A percentile compares a stretch with the other conserved stretches of the same genome.
These are phyloP conservation scores for Apiospora pterosperma DNA, from an alignment of 2,329 filamentous ascomycete genomes.

Conservation along the genomic window DNA sequence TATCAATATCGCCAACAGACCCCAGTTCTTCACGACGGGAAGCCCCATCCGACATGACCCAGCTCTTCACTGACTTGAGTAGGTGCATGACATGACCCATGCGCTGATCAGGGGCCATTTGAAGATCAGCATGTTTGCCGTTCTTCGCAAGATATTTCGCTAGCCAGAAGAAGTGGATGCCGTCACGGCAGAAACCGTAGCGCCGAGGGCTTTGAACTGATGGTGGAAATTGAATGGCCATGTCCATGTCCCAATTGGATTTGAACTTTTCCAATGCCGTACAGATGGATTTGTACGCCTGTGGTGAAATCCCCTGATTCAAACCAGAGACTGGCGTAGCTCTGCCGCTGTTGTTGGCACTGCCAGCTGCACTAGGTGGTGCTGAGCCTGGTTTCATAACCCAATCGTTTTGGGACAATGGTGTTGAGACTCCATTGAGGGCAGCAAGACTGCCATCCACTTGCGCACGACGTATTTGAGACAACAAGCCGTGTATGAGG, in stretches of 20 bases:
- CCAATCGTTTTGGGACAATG: conserved; percentile 58
- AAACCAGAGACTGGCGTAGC: conserved; percentile 41
- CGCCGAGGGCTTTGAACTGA: conserved; percentile 51
- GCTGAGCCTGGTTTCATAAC: conserved; percentile 40
- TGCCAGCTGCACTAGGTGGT: conserved; percentile 35
- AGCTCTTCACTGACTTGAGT: conserved; percentile 56
- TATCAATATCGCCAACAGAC: conserved; percentile 65
- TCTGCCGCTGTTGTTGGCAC: conserved; percentile 42
- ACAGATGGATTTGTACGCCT: conserved; percentile 44
- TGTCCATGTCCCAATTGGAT: conserved; percentile 66
- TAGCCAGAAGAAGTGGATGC: conserved; percentile 71
- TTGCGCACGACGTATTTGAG: conserved; percentile 50
- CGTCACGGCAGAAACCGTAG: conserved; percentile 68
- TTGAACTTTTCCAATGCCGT: conserved; percentile 71
- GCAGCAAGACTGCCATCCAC: conserved; percentile 35
- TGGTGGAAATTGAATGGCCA: conserved; percentile 63
- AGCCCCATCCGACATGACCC: conserved; percentile 61
- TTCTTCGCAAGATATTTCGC: conserved; percentile 63
- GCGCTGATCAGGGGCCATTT: conserved; percentile 54
- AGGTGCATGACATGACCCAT: conserved; percentile 59
- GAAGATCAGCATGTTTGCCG: conserved; percentile 49
- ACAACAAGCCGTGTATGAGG: conserved; percentile 65
- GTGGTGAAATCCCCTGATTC: conserved; percentile 37
- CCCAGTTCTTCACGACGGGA: conserved; percentile 65
- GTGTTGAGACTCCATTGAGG: conserved; percentile 45